Percentiles rank a stretch among this genome's conserved stretches.
phyloP scores from a whole-genome alignment of 495 filamentous ascomycete genomes.

The Letharia lupina region DNA sequence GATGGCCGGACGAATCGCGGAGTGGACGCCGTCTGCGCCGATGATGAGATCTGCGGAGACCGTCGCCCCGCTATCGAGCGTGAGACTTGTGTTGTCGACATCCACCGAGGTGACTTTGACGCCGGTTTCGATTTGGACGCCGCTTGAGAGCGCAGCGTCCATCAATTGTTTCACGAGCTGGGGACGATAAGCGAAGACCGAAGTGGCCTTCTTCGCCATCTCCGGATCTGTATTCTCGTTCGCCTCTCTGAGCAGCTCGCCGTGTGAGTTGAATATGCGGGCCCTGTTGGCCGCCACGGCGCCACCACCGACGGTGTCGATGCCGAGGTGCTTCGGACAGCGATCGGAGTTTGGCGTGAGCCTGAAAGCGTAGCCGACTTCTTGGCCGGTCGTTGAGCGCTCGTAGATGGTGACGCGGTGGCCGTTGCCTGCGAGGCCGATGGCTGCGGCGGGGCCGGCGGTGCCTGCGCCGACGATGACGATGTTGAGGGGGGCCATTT shows the following conservation, averaged over 20 bases:
- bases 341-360: slow-evolving; percentile 5
- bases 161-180: not conserved
- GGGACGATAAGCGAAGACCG: slow-evolving; percentile 1
- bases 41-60: not conserved
- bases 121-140: not conserved
- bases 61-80: not conserved
- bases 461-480: slow-evolving; percentile 52
- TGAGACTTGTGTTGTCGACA: not conserved
- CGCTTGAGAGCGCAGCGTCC: not conserved
- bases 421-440: slow-evolving; percentile 45
- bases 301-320: not conserved
- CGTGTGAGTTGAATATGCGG: not conserved
- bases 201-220: not conserved
- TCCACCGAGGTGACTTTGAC: not conserved
- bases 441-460: slow-evolving; percentile 45
- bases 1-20: too few relatives aligned
- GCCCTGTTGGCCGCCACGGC: not conserved
- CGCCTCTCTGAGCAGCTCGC: not conserved
- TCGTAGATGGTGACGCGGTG: slow-evolving; percentile 36
- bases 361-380: not conserved
- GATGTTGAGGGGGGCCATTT: not conserved
- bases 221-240: not conserved
- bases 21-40: not conserved
- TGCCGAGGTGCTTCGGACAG: not conserved
- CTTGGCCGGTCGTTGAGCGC: not conserved